These are phyloP conservation scores for Penicillium thymicola DNA, from an alignment of 2,329 filamentous ascomycete genomes.

Conservation along the genomic window DNA sequence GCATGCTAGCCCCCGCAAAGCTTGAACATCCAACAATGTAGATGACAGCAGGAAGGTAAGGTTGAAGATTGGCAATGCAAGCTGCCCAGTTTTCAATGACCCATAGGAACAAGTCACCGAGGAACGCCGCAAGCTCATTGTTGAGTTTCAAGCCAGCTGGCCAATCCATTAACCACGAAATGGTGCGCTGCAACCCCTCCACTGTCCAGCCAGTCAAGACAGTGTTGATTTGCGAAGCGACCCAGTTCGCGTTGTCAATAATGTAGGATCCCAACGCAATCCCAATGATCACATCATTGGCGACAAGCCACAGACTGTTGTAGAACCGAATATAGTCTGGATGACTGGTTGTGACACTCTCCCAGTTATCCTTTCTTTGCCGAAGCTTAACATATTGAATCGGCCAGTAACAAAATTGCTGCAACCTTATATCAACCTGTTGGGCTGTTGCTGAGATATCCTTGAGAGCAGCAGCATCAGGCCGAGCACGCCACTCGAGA, in stretches of 20 bases:
- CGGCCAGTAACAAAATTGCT: conserved; percentile 99
- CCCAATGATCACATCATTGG: conserved; percentile 97
- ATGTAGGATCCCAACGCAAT: conserved; percentile 96
- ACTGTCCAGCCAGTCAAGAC: conserved; percentile 81
- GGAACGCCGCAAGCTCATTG: conserved; percentile 84
- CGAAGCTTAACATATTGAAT: conserved; percentile 91
- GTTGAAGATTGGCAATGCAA: conserved; percentile 73
- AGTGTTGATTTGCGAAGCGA: conserved; percentile 73
- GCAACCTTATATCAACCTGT: conserved; percentile 92
- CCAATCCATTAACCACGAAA: conserved; percentile 93
- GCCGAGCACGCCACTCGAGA: conserved; percentile 78
- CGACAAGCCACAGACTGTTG: conserved; percentile 96
- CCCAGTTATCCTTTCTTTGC: conserved; percentile 88
- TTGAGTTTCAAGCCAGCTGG: conserved; percentile 95
- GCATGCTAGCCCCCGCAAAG: conserved; percentile 95
- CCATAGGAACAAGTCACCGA: conserved; percentile 95
- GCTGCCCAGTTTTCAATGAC: conserved; percentile 98
- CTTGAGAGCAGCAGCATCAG: conserved; percentile 79
- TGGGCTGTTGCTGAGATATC: conserved; percentile 96
- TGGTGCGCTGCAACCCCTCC: conserved; percentile 80
- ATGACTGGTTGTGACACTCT: conserved; percentile 90
- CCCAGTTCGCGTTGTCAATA: conserved; percentile 85
- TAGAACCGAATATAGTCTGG: conserved; percentile 99
- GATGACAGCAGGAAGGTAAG: conserved; percentile 78
- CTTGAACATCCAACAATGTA: conserved; percentile 92